phyloP scores from a whole-genome alignment of 768 basidiomycete genomes.

The Lactarius indigo region DNA sequence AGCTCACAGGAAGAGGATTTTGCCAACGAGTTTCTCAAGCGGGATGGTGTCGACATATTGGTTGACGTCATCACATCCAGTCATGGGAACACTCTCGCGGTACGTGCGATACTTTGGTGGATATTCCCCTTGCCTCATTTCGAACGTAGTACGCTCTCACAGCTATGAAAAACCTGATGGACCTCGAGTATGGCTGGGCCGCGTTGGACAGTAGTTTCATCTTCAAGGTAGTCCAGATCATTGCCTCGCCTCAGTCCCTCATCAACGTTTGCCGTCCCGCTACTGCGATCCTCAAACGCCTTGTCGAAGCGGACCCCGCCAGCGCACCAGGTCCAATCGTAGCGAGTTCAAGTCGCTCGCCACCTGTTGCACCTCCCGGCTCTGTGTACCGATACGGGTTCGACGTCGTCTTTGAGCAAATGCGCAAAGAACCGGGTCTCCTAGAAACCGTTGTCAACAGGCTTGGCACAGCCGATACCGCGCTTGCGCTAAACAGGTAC shows the following conservation, averaged over 20 bases:
- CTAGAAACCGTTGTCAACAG: constrained; percentile 81
- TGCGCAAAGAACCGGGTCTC: constrained; percentile 65
- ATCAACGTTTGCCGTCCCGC: constrained; percentile 93
- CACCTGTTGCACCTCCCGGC: constrained; percentile 53
- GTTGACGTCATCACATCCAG: constrained; percentile 61
- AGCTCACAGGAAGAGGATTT: constrained; percentile 74
- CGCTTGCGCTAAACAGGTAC: constrained; percentile 80
- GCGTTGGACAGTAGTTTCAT: constrained; percentile 71
- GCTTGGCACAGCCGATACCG: constrained; percentile 77
- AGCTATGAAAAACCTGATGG: constrained; percentile 86
- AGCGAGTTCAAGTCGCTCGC: constrained; percentile 57
- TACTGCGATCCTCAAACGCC: constrained; percentile 82
- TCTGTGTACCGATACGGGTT: constrained; percentile 86
- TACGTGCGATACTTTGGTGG: constrained; percentile 35
- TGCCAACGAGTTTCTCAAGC: constrained; percentile 68
- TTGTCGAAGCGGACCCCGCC: constrained; percentile 82
- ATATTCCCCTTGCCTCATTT: not conserved
- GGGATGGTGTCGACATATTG: constrained; percentile 68
- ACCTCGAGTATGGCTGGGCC: constrained; percentile 79
- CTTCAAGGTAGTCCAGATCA: constrained; percentile 69
- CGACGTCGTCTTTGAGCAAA: constrained; percentile 74
- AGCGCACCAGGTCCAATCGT: constrained; percentile 55
- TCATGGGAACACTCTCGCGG: constrained; percentile 84
- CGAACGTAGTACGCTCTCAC: constrained; percentile 70
- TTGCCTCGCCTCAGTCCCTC: constrained; percentile 68